Evolutionary conservation across 2,329 filamentous ascomycete genomes (phyloP).

Genomic region (Phaeosphaeria sp.): DNA sequence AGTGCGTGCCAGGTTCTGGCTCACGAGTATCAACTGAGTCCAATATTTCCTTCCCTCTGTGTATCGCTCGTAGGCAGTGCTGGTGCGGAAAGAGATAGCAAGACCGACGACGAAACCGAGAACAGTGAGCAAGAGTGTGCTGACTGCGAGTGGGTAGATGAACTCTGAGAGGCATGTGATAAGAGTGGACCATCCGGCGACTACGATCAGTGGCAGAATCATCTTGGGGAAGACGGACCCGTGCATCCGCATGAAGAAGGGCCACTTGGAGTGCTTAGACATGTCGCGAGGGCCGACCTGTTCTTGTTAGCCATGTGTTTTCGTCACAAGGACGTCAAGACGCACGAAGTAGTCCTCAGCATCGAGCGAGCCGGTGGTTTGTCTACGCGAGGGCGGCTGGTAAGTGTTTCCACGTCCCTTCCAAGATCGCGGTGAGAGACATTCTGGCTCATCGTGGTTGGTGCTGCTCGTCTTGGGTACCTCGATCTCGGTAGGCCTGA

Average conservation of each 20-base stretch:
- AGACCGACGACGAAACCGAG: conserved; percentile 83
- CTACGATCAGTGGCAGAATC: conserved; percentile 70
- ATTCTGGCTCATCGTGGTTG: conserved; percentile 19
- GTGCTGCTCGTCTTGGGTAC: conserved; percentile 27
- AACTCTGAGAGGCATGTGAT: conserved; percentile 61
- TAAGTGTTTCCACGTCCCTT: conserved; percentile 34
- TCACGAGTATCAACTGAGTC: conserved; percentile 63
- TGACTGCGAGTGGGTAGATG: conserved; percentile 62
- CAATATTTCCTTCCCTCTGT: conserved; percentile 69
- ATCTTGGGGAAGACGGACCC: conserved; percentile 78
- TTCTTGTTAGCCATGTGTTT: conserved; percentile 11
- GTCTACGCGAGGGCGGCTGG: conserved; percentile 36
- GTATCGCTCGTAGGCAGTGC: conserved; percentile 76
- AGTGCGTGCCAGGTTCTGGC: conserved; percentile 68
- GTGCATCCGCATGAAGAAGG: conserved; percentile 76
- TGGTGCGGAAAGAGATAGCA: conserved; percentile 77
- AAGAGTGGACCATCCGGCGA: conserved; percentile 69
- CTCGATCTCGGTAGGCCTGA: conserved; percentile 40
- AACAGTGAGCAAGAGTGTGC: conserved; percentile 74
- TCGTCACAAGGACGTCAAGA: conserved; percentile 12
- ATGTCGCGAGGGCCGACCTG: conserved; percentile 70
- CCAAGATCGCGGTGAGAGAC: conserved; percentile 44
- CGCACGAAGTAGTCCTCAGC: conserved; percentile 68
- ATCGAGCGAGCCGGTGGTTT: conserved; percentile 40
- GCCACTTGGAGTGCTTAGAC: conserved; percentile 77